phyloP scores from a whole-genome alignment of 768 basidiomycete genomes.

The Mycena metata region DNA sequence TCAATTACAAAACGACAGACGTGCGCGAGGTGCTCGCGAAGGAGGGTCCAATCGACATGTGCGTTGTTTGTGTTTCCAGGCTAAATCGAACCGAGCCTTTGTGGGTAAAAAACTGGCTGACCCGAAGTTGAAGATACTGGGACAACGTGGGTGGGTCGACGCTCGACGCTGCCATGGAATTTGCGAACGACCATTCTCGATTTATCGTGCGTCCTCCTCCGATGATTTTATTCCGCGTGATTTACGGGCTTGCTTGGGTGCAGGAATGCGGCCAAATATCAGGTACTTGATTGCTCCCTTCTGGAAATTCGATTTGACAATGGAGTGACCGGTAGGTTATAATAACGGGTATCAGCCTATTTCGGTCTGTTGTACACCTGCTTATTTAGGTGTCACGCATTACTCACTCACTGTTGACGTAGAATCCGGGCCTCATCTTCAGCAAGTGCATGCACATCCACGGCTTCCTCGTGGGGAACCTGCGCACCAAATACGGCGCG shows the following conservation, averaged over 20 bases:
- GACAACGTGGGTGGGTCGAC: slow-evolving; percentile 73
- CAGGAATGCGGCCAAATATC: slow-evolving; percentile 61
- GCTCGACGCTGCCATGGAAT: slow-evolving; percentile 67
- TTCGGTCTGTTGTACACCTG: slow-evolving; percentile 1
- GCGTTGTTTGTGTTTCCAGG: too few relatives aligned
- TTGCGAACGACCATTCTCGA: slow-evolving; percentile 58
- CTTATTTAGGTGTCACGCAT: too few relatives aligned
- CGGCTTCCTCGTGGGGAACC: slow-evolving; percentile 4
- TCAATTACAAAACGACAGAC: slow-evolving; percentile 78
- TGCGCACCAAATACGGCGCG: slow-evolving; percentile 11
- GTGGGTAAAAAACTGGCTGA: too few relatives aligned
- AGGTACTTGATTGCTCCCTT: background rate
- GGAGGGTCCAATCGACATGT: slow-evolving; percentile 67
- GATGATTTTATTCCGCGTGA: slow-evolving; percentile 3
- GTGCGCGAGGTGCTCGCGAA: slow-evolving; percentile 65
- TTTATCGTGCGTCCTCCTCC: slow-evolving; percentile 59
- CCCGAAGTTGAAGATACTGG: slow-evolving; percentile 58
- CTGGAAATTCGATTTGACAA: background rate
- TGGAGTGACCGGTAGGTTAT: too few relatives aligned
- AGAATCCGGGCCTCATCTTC: slow-evolving; percentile 16
- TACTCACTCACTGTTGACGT: background rate
- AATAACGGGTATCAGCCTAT: slow-evolving; percentile 49
- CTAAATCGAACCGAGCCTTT: too few relatives aligned
- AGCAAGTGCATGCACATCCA: slow-evolving; percentile 6
- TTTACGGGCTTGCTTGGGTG: background rate